Evolutionary conservation across 257 asterid species (phyloP).

Genomic region (Lithospermum erythrorhizon): DNA sequence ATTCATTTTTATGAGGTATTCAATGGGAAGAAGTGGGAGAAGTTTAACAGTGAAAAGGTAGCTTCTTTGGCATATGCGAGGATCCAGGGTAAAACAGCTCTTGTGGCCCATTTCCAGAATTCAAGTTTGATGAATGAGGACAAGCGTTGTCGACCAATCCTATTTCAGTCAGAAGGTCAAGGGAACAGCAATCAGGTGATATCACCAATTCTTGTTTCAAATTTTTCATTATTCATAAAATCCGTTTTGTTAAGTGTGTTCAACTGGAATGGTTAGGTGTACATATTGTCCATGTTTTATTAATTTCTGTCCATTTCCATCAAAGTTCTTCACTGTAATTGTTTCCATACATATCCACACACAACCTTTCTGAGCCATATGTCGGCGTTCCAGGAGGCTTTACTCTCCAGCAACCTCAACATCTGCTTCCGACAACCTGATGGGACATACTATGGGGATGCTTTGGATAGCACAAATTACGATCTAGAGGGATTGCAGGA

Average conservation of each 20-base stretch:
- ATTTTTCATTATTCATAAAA: neutral
- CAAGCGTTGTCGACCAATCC: conserved; percentile 80
- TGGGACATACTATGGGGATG: conserved; percentile 72
- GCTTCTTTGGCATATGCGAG: conserved; percentile 92
- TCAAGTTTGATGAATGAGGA: conserved; percentile 97
- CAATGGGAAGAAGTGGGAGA: conserved; percentile 97
- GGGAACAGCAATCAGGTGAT: conserved; percentile 53
- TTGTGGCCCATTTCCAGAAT: conserved; percentile 84
- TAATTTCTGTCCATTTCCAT: neutral
- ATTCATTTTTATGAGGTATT: conserved; percentile 37
- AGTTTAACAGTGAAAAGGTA: conserved; percentile 88
- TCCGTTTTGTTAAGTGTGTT: neutral
- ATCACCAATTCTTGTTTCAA: neutral
- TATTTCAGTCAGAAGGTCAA: conserved; percentile 76
- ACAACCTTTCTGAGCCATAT: conserved; percentile 8
- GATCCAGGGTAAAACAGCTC: conserved; percentile 77
- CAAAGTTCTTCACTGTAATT: neutral
- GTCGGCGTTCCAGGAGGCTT: conserved; percentile 36
- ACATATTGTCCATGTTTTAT: neutral
- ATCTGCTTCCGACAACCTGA: conserved; percentile 73
- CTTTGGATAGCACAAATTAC: conserved; percentile 68
- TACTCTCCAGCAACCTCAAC: conserved; percentile 64
- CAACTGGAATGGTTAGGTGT: neutral
- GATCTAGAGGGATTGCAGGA: conserved; percentile 34
- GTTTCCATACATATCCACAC: neutral